Evolutionary conservation across 202 grass and related monocot species (phyloP), one percentile per base, ranked within the genome.

Genomic region (Setaria viridis): DNA sequence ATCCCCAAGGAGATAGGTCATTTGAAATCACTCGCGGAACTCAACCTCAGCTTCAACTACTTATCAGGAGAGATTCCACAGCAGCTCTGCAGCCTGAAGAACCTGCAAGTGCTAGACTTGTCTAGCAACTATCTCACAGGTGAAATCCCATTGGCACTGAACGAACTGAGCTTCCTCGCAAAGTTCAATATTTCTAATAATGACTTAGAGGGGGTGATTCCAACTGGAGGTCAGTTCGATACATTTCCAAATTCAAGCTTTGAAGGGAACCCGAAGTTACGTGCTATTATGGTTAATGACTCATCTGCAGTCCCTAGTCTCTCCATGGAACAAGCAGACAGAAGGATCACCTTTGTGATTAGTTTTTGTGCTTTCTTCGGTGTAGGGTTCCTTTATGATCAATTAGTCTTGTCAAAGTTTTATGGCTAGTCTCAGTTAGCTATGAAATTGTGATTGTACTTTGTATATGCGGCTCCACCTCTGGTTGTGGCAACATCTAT

Each of bases 51-150:
- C 48, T 69, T 19, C 16, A 97, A 97, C 72, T 83, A 46, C 32
- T 85, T 97, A 48, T 82, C 87, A 2, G 95, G 95, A 67, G 67
- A 76, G 0, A 93, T 97, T 50, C 92, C 95, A 1, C 29, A 15
- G 7, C 51, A 81, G 3, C 33, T 91, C 29, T 33, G 82, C 60
- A 76, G 54, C n/a, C 79, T 97, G 6, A 88, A 58, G 4, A 91
- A 85, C 46, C 83, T 97, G 53, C 70, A 93, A 62, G 45, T 20
- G 49, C 67, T 97, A 79, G 84, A 93, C 53, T 72, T 97, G 50
- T 97, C 95, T 14, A 85, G 10, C 25, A 89, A 89, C 53, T 7
- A 56, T 55, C 77, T 85, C 45, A 81, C 54, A 55, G 87, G 87
- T 89, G 20, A 10, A 60, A 84, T 89, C 20, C 89, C 86, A 58